These are phyloP conservation scores for Articulospora tetracladia DNA, from an alignment of 495 filamentous ascomycete species.

Conservation along the genomic window DNA sequence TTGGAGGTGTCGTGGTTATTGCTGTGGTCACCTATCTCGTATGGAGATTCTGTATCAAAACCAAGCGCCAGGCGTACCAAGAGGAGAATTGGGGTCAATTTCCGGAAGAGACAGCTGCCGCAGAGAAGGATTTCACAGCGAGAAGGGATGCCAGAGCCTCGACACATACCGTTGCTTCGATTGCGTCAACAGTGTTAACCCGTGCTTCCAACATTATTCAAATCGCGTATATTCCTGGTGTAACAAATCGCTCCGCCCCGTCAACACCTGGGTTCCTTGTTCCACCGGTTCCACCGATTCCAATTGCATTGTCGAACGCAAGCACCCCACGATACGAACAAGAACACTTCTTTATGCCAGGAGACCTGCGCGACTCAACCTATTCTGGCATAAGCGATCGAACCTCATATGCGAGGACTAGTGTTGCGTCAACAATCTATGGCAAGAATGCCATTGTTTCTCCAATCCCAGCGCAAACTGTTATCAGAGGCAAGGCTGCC, in stretches of 20 bases:
- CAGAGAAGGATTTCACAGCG: conserved; percentile 54
- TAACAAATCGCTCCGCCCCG: conserved; percentile 86
- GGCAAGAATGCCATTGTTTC: conserved; percentile 80
- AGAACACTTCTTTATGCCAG: conserved; percentile 91
- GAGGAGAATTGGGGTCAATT: conserved; percentile 44
- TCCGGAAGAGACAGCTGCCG: conserved; percentile 31
- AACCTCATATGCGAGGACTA: conserved; percentile 66
- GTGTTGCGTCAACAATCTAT: conserved; percentile 90
- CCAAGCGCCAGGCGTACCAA: conserved; percentile 60
- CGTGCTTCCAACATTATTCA: conserved; percentile 98
- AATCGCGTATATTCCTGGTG: conserved; percentile 97
- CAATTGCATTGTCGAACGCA: conserved; percentile 56
- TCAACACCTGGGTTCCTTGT: conserved; percentile 79
- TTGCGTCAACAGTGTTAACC: conserved; percentile 92
- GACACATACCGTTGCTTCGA: conserved; percentile 83
- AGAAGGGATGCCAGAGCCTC: conserved; percentile 66
- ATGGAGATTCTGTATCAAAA: conserved; percentile 84
- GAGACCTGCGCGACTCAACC: conserved; percentile 86
- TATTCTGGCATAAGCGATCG: conserved; percentile 67
- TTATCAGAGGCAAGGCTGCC: conserved; percentile 78
- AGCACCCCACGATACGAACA: conserved; percentile 62
- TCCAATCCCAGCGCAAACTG: conserved; percentile 77
- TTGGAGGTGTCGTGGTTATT: conserved; percentile 70
- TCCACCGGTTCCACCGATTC: conserved; percentile 89
- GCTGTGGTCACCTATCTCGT: conserved; percentile 71